phyloP scores from a whole-genome alignment of 2,329 filamentous ascomycete genomes.

The Phaeosphaeriaceae sp. region DNA sequence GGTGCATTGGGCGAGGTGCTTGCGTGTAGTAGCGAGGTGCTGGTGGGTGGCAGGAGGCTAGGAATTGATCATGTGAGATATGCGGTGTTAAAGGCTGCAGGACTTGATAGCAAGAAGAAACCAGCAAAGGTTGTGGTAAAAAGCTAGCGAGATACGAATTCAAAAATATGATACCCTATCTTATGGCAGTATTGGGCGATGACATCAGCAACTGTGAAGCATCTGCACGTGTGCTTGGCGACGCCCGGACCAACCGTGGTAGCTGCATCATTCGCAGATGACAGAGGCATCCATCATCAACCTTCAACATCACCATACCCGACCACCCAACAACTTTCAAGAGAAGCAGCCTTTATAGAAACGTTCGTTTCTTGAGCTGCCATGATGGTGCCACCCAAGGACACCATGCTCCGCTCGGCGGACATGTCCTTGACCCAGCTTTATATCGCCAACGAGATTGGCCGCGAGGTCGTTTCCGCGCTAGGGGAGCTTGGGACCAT shows the following conservation, averaged over 20 bases:
- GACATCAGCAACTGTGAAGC: too few species aligned
- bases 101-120: constrained; percentile 14
- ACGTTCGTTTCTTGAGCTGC: constrained; percentile 39
- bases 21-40: constrained; percentile 61
- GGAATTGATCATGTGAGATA: constrained; percentile 69
- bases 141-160: too few species aligned
- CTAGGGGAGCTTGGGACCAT: constrained; percentile 95
- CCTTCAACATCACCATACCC: constrained; percentile 28
- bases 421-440: constrained; percentile 99
- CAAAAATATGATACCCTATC: too few species aligned
- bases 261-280: constrained; percentile 28
- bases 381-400: constrained; percentile 68
- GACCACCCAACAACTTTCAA: constrained; percentile 25
- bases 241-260: background rate
- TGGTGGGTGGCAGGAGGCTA: constrained; percentile 56
- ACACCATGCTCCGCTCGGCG: constrained; percentile 99
- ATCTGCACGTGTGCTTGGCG: constrained; percentile 6
- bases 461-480: constrained; percentile 94
- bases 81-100: constrained; percentile 66
- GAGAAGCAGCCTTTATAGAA: constrained; percentile 30
- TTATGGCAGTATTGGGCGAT: too few species aligned
- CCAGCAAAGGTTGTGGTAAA: too few species aligned
- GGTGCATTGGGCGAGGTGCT: constrained; percentile 65
- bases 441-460: constrained; percentile 98
- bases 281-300: constrained; percentile 40